phyloP scores from a whole-genome alignment of 2,329 filamentous ascomycete genomes.

The Trichoderma aggressivum region DNA sequence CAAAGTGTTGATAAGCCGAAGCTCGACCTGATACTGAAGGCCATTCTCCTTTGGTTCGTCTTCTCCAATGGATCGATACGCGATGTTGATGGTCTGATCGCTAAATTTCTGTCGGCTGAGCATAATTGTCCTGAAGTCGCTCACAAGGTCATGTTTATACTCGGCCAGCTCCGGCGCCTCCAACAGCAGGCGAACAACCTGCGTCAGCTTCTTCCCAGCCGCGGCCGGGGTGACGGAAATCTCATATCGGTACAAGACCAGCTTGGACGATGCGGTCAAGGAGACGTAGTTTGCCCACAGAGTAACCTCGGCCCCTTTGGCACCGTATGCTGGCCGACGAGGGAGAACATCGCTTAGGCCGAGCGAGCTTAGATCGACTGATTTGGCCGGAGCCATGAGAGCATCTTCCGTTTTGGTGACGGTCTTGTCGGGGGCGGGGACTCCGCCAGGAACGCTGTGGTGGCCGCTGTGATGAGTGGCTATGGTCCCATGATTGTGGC shows the following conservation, averaged over 20 bases:
- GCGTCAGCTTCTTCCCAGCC: slow-evolving; percentile 17
- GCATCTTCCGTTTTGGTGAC: slow-evolving; percentile 19
- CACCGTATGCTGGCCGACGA: slow-evolving; percentile 19
- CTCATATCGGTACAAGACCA: slow-evolving; percentile 21
- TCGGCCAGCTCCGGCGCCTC: slow-evolving; percentile 22
- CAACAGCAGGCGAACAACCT: slow-evolving; percentile 25
- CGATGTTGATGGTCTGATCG: slow-evolving; percentile 13
- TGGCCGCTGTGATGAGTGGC: not conserved
- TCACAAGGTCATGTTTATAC: slow-evolving; percentile 26
- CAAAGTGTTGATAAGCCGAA: slow-evolving; percentile 28
- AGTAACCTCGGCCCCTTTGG: slow-evolving; percentile 12
- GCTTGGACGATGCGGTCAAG: slow-evolving; percentile 4
- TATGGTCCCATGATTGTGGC: not conserved
- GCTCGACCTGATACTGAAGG: slow-evolving; percentile 23
- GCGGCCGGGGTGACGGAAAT: slow-evolving; percentile 11
- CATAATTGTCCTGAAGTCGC: slow-evolving; percentile 34
- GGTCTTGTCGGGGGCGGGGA: not conserved
- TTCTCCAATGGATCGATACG: slow-evolving; percentile 31
- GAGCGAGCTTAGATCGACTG: slow-evolving; percentile 3
- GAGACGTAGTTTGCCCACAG: slow-evolving; percentile 24
- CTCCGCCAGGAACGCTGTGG: slow-evolving; percentile 4
- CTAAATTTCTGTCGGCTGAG: slow-evolving; percentile 28
- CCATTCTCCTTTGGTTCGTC: slow-evolving; percentile 25
- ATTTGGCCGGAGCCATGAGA: not conserved
- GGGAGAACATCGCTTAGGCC: slow-evolving; percentile 16